phyloP scores from a whole-genome alignment of 257 asterid species.

The Solanum boliviense region DNA sequence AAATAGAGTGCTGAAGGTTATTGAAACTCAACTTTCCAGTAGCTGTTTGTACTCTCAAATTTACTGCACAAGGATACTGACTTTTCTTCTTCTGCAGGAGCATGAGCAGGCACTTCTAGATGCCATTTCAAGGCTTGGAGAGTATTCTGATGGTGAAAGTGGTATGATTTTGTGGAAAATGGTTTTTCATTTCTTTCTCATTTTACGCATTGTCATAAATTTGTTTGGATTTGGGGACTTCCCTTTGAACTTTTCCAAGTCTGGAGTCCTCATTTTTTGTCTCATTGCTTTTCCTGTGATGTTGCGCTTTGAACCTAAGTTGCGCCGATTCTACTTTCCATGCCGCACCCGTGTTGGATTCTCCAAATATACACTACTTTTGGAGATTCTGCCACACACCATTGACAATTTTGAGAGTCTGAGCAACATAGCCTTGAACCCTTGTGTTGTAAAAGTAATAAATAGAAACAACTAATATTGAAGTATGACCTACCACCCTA shows the following conservation, averaged over 20 bases:
- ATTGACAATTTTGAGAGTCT: neutral
- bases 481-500: neutral
- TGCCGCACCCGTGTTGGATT: neutral
- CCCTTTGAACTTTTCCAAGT: neutral
- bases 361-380: neutral
- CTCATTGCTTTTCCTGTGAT: neutral
- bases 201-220: neutral
- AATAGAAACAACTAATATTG: neutral
- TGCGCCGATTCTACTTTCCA: neutral
- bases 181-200: neutral
- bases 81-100: constrained; percentile 36
- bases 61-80: neutral
- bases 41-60: neutral
- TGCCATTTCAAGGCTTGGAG: constrained; percentile 72
- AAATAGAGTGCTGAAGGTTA: constrained; percentile 77
- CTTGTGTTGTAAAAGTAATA: neutral
- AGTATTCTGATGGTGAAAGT: constrained; percentile 80
- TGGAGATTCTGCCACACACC: neutral
- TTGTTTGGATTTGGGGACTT: neutral
- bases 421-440: neutral
- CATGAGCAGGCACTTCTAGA: constrained; percentile 80
- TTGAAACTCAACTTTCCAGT: constrained; percentile 2
- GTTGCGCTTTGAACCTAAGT: neutral
- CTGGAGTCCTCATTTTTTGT: neutral
- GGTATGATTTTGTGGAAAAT: constrained; percentile 27